Conservation (phyloP, 352 stramenopile species). For the Globisporangium orthogonon region DNA sequence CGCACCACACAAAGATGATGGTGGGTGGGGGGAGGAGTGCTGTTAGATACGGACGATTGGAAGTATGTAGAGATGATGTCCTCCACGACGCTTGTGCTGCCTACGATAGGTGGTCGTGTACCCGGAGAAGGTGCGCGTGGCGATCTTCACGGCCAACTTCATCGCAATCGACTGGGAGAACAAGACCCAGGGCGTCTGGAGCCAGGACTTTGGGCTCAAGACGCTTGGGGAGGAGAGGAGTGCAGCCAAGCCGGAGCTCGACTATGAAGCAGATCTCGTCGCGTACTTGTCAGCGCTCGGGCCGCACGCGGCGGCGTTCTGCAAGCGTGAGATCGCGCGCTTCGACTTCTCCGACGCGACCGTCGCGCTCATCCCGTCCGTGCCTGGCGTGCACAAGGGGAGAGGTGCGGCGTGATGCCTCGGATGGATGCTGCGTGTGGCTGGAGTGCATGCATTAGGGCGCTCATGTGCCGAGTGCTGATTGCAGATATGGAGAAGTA, state of each 20-base stretch:
- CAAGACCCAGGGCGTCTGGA: conserved; percentile 84
- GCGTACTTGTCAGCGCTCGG: conserved; percentile 56
- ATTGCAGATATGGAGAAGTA: conserved; percentile 75
- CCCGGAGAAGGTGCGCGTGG: conserved; percentile 53
- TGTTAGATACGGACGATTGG: no score
- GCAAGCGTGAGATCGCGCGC: conserved; percentile 24
- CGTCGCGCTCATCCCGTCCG: conserved; percentile 56
- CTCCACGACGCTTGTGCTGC: no score
- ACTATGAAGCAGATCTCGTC: conserved; percentile 64
- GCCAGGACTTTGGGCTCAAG: conserved; percentile 74
- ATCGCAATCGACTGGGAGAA: conserved; percentile 70
- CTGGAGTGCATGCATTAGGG: background rate
- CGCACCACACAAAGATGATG: conserved; percentile 87
- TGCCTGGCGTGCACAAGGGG: conserved; percentile 64
- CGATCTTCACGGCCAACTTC: conserved; percentile 86
- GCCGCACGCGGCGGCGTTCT: conserved; percentile 35
- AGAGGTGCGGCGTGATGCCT: conserved; percentile 27
- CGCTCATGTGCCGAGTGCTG: background rate
- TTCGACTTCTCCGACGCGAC: conserved; percentile 62
- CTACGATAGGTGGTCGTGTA: conserved; percentile 42
- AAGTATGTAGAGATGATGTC: no score
- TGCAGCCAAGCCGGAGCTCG: conserved; percentile 1
- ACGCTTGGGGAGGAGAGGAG: conserved; percentile 18
- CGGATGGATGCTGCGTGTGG: background rate
- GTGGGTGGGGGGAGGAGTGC: conserved; percentile 3